Evolutionary conservation across 805 yeast genomes (phyloP).

Genomic region (Nakazawaea anatomiae): DNA sequence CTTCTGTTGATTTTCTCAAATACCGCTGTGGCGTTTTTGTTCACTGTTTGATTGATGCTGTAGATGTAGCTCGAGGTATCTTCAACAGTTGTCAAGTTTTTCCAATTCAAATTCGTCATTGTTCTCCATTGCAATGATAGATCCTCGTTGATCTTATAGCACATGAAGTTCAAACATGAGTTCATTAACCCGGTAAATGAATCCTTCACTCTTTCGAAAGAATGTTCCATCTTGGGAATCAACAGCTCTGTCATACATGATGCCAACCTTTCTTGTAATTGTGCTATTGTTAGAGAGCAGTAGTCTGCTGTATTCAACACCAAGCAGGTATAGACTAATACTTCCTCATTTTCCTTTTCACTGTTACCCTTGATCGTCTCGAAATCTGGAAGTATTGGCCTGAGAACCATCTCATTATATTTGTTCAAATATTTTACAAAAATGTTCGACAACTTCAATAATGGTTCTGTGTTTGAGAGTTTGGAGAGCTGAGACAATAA

Average conservation of each 20-base stretch:
- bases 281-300: slow-evolving; percentile 70
- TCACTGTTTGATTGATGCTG: slow-evolving; percentile 45
- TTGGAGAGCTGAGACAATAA: slow-evolving; percentile 66
- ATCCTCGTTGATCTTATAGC: slow-evolving; percentile 54
- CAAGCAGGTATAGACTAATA: slow-evolving; percentile 60
- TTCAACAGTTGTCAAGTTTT: slow-evolving; percentile 50
- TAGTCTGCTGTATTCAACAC: slow-evolving; percentile 88
- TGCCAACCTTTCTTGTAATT: slow-evolving; percentile 58
- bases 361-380: slow-evolving; percentile 22
- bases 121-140: slow-evolving; percentile 77
- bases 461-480: slow-evolving; percentile 41
- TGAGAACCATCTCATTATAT: slow-evolving; percentile 47
- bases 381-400: slow-evolving; percentile 40
- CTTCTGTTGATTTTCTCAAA: slow-evolving; percentile 61
- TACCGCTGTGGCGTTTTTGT: slow-evolving; percentile 39
- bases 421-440: slow-evolving; percentile 63
- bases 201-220: slow-evolving; percentile 52
- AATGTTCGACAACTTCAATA: slow-evolving; percentile 47
- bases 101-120: slow-evolving; percentile 75
- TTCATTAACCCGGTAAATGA: slow-evolving; percentile 54
- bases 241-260: slow-evolving; percentile 31
- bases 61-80: slow-evolving; percentile 68
- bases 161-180: slow-evolving; percentile 47
- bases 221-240: slow-evolving; percentile 32
- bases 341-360: slow-evolving; percentile 42